Evolutionary conservation across 2,329 filamentous ascomycete genomes (phyloP), one percentile per base, ranked within the genome.

Genomic region (Fusarium sp.): DNA sequence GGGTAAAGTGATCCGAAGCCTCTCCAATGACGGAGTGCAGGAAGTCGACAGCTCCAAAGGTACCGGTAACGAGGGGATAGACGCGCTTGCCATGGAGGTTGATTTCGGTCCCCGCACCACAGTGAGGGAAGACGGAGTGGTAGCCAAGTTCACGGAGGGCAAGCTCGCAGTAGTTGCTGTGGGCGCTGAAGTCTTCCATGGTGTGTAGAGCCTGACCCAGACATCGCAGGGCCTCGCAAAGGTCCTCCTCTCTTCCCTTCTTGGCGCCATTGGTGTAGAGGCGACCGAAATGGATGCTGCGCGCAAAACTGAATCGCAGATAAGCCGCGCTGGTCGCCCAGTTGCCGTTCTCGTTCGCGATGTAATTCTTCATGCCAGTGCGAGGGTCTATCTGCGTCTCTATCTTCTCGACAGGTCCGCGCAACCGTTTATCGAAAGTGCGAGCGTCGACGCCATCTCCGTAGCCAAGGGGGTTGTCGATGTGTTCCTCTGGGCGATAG

Each of bases 351-450:
- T 98, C 96, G 79, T 98, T 98, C 69, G 96, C 92, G 76, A 99
- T 98, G 82, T 99, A 99, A 82, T 98, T 98, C 84, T 98, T 99
- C 96, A 99, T 98, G n/a, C 95, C 95, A 1, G 94, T 97, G 7
- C 89, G 85, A 36, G 85, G 85, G 78, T 97, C 94, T 66, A 97
- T 89, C 69, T 94, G 91, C 22, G 94, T 90, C 79, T 97, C 94
- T 45, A 89, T 83, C 6, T 89, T 88, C 69, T 90, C 86, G 10
- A 98, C 91, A 0, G 95, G 95, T 1, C 92, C 93, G 60, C 97
- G 92, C 9, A 98, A 90, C 29, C 97, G 92, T 40, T 88, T 85
- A 81, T 98, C 97, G 79, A 91, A 95, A 78, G 93, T 90, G 70
- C 94, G 90, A 6, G 97, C 97, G 84, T 99, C 97, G 18, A 90